Evolutionary conservation across 164 flowering plant species (phyloP), one percentile per base, ranked within the genome.

Genomic region (Vitis rupestris): DNA sequence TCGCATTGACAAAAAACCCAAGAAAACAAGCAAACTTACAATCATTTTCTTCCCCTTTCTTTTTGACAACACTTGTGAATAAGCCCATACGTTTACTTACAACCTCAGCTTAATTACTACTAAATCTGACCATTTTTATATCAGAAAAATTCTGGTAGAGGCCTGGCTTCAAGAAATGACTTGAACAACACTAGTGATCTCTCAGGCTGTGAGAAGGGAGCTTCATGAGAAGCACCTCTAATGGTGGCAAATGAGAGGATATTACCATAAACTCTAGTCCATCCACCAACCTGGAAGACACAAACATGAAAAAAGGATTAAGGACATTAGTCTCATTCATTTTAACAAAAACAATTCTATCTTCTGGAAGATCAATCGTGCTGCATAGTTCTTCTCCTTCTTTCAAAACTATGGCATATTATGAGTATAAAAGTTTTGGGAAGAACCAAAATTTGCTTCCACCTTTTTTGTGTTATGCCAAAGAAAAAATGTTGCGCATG

Each of bases 241-340:
- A 70, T 69, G 61, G 81, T 80, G 44, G 83, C 83, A 63, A 74
- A 80, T 5, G 81, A 73, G 3, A 80, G 64, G 6, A 70, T 44
- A 51, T 71, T 62, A 10, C 80, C 80, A 49, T 80, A 74, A 37
- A 63, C 76, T 69, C 80, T 82, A n/a, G 88, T 87, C 91, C 91
- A 87, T 37, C 91, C 91, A 58, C 84, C 91, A 78, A 87, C 91
- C 88, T 87, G 61, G 0, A 37, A 3, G 6, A 37, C 44, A 3
- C 44, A 37, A 37, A 37, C 44, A 37, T 6, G 7, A 37, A 37
- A 37, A 37, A 37, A 37, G 44, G 44, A 37, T 37, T 37, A 6
- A 37, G 44, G 44, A 37, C 44, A 37, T 3, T 37, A 3, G 44
- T 37, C 44, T 37, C 7, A 6, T 37, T 37, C 44, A 4, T 37